A percentile compares a stretch with the other conserved stretches of the same genome.
Conservation (phyloP, 2,329 filamentous ascomycete genomes). For the Phialocephala sp. region DNA sequence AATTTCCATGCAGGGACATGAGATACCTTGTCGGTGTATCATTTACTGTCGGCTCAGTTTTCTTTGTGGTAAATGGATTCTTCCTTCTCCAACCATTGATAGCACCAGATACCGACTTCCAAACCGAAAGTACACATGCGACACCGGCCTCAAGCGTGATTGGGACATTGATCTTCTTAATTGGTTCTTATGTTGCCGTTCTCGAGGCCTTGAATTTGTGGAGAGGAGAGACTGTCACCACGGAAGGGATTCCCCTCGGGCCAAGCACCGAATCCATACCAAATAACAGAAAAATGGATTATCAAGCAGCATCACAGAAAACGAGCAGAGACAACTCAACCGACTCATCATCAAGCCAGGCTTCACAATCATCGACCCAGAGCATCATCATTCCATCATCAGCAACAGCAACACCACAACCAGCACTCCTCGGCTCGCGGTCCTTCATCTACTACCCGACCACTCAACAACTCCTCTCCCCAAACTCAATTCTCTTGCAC, state of each 20-base stretch:
- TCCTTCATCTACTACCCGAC: slow-evolving; percentile 31
- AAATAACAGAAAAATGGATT: neutral
- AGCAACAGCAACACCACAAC: slow-evolving; percentile 6
- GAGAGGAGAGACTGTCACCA: slow-evolving; percentile 25
- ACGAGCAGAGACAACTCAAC: neutral
- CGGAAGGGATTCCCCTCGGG: slow-evolving; percentile 21
- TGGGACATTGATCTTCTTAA: slow-evolving; percentile 30
- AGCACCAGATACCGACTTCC: slow-evolving; percentile 27
- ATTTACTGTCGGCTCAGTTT: slow-evolving; percentile 32
- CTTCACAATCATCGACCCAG: neutral
- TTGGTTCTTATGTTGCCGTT: slow-evolving; percentile 30
- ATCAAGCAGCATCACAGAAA: slow-evolving; percentile 11
- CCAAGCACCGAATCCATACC: slow-evolving; percentile 10
- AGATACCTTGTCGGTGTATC: slow-evolving; percentile 30
- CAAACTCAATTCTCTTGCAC: slow-evolving; percentile 24
- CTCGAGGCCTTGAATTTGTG: slow-evolving; percentile 34
- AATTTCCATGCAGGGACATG: slow-evolving; percentile 32
- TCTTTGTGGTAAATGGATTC: slow-evolving; percentile 35
- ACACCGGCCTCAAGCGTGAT: slow-evolving; percentile 26
- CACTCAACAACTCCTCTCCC: slow-evolving; percentile 21
- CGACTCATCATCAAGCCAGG: neutral
- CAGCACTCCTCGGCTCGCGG: slow-evolving; percentile 25
- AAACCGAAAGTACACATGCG: slow-evolving; percentile 25
- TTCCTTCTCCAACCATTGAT: slow-evolving; percentile 31
- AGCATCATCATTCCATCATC: neutral